A percentile compares a stretch with the other conserved stretches of the same genome.
Evolutionary conservation across 2,329 filamentous ascomycete genomes (phyloP).

Genomic region (Ilyonectria destructans): DNA sequence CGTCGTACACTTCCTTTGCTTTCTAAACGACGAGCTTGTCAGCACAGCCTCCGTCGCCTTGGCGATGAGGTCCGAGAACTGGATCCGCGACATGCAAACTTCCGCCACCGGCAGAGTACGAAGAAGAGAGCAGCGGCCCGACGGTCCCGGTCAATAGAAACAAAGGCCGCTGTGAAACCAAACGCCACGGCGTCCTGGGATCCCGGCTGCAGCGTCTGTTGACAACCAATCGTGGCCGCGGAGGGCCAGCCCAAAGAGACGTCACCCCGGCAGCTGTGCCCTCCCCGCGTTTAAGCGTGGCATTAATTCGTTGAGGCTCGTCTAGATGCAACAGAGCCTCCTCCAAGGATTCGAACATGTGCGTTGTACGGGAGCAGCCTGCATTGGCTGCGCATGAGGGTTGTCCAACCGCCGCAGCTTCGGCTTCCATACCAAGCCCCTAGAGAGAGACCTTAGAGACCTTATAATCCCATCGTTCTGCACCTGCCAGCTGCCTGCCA

Average conservation of each 20-base stretch:
- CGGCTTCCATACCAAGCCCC: background rate
- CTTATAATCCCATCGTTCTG: conserved; percentile 1
- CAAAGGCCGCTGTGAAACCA: conserved; percentile 10
- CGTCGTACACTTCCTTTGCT: conserved; percentile 28
- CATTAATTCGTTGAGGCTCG: conserved; percentile 17
- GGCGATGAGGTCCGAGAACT: conserved; percentile 14
- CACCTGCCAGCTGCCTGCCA: conserved; percentile 24
- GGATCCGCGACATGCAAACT: background rate
- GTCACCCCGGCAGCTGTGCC: conserved; percentile 14
- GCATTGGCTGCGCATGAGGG: conserved; percentile 7
- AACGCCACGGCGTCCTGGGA: conserved; percentile 11
- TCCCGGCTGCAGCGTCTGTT: conserved; percentile 5
- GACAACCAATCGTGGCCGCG: conserved; percentile 13
- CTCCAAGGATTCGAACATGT: background rate
- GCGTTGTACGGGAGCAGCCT: conserved; percentile 11
- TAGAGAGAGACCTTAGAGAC: background rate
- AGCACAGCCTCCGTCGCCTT: conserved; percentile 18
- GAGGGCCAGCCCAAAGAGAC: conserved; percentile 13
- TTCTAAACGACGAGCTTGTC: background rate
- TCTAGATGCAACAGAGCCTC: conserved; percentile 22
- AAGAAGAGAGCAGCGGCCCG: conserved; percentile 14
- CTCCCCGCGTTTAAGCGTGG: conserved; percentile 20
- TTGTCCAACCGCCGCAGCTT: conserved; percentile 7
- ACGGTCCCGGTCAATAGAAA: background rate
- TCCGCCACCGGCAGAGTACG: conserved; percentile 18